Evolutionary conservation across 768 basidiomycete genomes (phyloP), one percentile per base, ranked within the genome.

Genomic region (Amanita pallidorosea): DNA sequence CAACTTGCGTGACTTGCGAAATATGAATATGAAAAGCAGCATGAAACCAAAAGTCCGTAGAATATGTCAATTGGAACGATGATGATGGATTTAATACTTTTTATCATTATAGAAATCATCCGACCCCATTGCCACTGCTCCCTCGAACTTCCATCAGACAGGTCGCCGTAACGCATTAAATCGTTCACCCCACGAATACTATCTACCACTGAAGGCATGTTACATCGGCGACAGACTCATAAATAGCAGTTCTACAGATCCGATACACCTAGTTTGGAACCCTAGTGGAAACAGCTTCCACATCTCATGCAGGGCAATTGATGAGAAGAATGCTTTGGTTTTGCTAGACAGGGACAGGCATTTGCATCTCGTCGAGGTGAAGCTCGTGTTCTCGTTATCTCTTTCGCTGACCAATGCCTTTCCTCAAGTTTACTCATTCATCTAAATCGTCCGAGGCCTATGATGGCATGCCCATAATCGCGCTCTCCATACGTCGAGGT

Each of bases 11-110:
- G n/a, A n/a, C n/a, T n/a, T n/a, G n/a, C n/a, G n/a, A n/a, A n/a
- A n/a, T n/a, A n/a, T n/a, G 23, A 12, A 5, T 13, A 3, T 49
- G n/a, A 49, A 41, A 23, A 41, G 2, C 17, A 41, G 27, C 3
- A 49, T 49, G 49, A 49, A 49, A 27, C 22, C 23, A 15, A 49
- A 49, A 25, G 49, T 49, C n/a, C 1, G 17, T 18, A 18, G 29
- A 37, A 18, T 9, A 38, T 38, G 36, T n/a, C 23, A 9, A 11
- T n/a, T 9, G 47, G 17, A 29, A 18, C n/a, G 15, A 33, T 13
- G 12, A 31, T 27, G 13, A 4, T 15, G 22, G 9, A 29, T 17
- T 42, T 15, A 27, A 22, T 9, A 6, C 8, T 25, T 42, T 18
- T 33, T 4, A 27, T 34, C 15, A 9, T 17, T 33, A 5, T 15